phyloP scores from a whole-genome alignment of 2,329 filamentous ascomycete genomes.

The Ceratocystis eucalypticola region DNA sequence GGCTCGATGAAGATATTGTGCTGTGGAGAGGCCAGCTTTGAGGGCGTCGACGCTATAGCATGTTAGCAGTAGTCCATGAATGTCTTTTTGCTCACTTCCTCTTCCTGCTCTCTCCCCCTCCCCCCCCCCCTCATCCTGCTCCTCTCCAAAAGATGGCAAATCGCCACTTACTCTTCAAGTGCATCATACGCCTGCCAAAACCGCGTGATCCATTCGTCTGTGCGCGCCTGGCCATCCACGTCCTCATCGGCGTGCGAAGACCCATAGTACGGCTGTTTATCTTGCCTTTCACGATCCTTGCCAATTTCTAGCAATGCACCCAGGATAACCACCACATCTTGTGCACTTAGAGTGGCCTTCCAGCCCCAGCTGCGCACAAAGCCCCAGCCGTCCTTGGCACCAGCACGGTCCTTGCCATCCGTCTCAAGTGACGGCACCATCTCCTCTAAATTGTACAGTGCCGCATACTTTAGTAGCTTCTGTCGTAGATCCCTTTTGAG shows the following conservation, averaged over 20 bases:
- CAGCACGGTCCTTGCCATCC: conserved; percentile 53
- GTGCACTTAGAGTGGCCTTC: conserved; percentile 84
- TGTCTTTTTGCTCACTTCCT: background rate
- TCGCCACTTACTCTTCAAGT: conserved; percentile 46
- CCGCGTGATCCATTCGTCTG: conserved; percentile 50
- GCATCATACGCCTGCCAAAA: conserved; percentile 65
- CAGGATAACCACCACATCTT: conserved; percentile 86
- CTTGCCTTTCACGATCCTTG: conserved; percentile 31
- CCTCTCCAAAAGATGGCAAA: background rate
- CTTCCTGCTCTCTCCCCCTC: background rate
- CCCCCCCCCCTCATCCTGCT: conserved; percentile 19
- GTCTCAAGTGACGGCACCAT: conserved; percentile 70
- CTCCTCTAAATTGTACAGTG: conserved; percentile 84
- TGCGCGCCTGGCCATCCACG: conserved; percentile 38
- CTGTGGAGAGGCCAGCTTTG: conserved; percentile 62
- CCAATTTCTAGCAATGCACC: conserved; percentile 89
- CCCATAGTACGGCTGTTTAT: conserved; percentile 20
- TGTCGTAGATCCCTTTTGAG: conserved; percentile 76
- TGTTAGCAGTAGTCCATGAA: conserved; percentile 37
- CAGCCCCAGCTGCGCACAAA: conserved; percentile 97
- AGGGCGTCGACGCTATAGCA: conserved; percentile 55
- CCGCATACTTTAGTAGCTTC: conserved; percentile 80
- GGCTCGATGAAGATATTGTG: conserved; percentile 78
- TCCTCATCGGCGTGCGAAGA: conserved; percentile 28
- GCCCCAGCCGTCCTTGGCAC: conserved; percentile 83